A percentile compares a stretch with the other conserved stretches of the same genome.
Evolutionary conservation across 108 stramenopile species (phyloP).

Genomic region (Schizochytrium sp.): DNA sequence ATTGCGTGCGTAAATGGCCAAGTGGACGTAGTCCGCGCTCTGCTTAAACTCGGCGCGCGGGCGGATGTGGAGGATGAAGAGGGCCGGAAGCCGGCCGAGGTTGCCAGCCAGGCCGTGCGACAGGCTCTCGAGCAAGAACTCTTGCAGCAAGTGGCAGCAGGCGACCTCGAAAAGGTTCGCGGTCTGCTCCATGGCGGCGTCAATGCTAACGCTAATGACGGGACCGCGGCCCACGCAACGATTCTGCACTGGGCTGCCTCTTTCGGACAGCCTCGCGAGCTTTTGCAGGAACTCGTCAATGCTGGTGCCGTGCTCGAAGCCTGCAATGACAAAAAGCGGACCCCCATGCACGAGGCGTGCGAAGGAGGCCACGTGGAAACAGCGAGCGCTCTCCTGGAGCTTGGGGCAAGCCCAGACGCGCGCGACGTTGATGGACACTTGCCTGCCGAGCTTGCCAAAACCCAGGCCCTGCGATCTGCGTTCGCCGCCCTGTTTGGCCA

Average conservation of each 20-base stretch:
- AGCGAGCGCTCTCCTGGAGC: neutral
- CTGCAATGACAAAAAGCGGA: neutral
- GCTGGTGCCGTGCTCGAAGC: neutral
- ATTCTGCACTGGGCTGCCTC: constrained; percentile 13
- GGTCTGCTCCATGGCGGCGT: neutral
- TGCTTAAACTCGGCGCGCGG: neutral
- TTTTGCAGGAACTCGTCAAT: neutral
- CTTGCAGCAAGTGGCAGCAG: neutral
- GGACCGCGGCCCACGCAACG: neutral
- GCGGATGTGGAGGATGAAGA: neutral
- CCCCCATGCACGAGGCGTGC: neutral
- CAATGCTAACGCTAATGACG: neutral
- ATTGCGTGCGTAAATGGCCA: neutral
- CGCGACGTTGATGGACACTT: neutral
- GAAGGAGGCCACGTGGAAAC: neutral
- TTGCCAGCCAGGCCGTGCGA: neutral
- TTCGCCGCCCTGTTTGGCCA: neutral
- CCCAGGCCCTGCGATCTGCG: neutral
- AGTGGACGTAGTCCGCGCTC: neutral
- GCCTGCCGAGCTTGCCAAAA: neutral
- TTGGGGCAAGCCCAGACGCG: neutral
- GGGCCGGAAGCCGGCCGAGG: neutral
- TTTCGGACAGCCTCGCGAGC: neutral
- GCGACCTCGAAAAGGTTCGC: neutral
- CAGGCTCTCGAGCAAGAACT: neutral